Percentiles rank a stretch among this genome's conserved stretches.
These are phyloP conservation scores for Stromatinia cepivora DNA, from an alignment of 2,329 filamentous ascomycete genomes.

Conservation along the genomic window DNA sequence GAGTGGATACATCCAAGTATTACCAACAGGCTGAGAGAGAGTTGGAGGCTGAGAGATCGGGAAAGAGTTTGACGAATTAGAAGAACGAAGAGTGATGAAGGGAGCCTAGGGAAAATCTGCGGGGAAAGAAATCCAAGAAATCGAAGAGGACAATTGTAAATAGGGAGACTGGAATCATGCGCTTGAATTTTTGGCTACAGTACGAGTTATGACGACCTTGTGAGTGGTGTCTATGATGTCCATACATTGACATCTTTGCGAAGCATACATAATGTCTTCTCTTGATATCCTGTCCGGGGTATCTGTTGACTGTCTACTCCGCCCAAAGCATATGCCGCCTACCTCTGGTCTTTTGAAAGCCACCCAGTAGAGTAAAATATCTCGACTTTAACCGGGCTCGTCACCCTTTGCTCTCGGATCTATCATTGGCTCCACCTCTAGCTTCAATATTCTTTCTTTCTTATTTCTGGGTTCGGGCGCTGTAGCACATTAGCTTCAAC, in stretches of 20 bases:
- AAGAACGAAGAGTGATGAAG: not conserved
- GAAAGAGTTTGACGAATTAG: constrained; percentile 31
- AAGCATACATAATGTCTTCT: not conserved
- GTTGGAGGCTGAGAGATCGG: constrained; percentile 72
- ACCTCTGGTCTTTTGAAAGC: not conserved
- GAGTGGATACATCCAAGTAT: constrained; percentile 97
- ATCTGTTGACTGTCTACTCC: not conserved
- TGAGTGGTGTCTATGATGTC: not conserved
- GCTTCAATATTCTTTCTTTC: constrained; percentile 40
- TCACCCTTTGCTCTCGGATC: constrained; percentile 24
- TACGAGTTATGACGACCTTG: not conserved
- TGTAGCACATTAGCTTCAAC: constrained; percentile 25
- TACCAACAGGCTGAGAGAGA: constrained; percentile 94
- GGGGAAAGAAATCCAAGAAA: constrained; percentile 7
- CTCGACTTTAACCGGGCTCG: not conserved
- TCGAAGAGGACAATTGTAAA: constrained; percentile 15
- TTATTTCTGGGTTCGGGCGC: constrained; percentile 41
- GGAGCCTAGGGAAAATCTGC: constrained; percentile 9
- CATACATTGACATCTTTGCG: not conserved
- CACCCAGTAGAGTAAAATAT: not conserved
- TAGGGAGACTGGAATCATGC: constrained; percentile 21
- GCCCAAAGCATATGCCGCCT: not conserved
- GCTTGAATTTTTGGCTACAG: not conserved
- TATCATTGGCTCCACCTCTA: constrained; percentile 38
- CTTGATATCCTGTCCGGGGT: not conserved